Conservation (phyloP, 2,329 filamentous ascomycete species). For the Aspergillus sp. region DNA sequence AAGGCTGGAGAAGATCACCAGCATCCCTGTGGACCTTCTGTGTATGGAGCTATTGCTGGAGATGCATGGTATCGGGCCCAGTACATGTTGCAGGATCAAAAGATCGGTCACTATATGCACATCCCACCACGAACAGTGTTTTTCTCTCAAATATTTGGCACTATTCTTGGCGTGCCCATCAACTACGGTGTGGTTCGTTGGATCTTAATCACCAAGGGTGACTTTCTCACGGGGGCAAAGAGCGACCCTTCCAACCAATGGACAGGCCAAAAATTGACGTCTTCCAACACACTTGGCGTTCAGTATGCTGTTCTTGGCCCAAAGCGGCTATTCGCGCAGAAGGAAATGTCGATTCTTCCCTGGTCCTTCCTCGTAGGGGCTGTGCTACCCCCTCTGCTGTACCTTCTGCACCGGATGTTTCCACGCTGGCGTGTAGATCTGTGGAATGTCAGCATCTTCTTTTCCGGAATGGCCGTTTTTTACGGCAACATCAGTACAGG, state of each 20-base stretch:
- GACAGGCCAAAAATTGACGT: conserved; percentile 53
- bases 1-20: conserved; percentile 46
- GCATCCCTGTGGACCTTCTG: conserved; percentile 55
- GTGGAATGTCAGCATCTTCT: conserved; percentile 61
- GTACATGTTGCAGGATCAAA: conserved; percentile 57
- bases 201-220: conserved; percentile 54
- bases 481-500: conserved; percentile 61
- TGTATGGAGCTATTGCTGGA: conserved; percentile 56
- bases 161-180: conserved; percentile 55
- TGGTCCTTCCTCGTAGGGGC: conserved; percentile 30
- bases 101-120: conserved; percentile 63
- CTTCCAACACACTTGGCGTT: conserved; percentile 51
- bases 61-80: conserved; percentile 59
- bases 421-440: conserved; percentile 52
- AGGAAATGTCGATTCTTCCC: conserved; percentile 23
- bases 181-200: conserved; percentile 59
- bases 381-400: conserved; percentile 35
- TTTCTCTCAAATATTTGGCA: conserved; percentile 58
- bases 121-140: conserved; percentile 56
- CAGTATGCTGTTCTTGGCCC: conserved; percentile 56
- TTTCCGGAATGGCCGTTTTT: conserved; percentile 51
- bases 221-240: conserved; percentile 49
- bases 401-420: conserved; percentile 48
- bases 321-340: conserved; percentile 21
- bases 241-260: conserved; percentile 56